Evolutionary conservation across 2,329 filamentous ascomycete genomes (phyloP).

Genomic region (Triangularia setosa): DNA sequence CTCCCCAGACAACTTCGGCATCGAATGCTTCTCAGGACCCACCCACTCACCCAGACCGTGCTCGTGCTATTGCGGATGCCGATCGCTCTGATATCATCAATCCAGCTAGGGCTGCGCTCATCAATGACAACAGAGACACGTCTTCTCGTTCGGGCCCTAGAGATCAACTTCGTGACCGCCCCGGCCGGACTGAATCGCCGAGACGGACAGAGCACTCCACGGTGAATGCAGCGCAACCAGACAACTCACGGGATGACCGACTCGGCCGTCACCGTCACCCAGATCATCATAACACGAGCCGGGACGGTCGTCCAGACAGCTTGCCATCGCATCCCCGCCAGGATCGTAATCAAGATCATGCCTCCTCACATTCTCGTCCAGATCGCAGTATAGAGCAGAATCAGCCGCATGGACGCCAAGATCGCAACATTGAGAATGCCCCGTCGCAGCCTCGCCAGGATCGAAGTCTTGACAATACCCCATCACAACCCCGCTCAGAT

Average conservation of each 20-base stretch:
- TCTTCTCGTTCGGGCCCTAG: conserved; percentile 37
- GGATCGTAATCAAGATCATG: conserved; percentile 37
- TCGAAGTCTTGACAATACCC: conserved; percentile 28
- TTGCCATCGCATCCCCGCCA: conserved; percentile 25
- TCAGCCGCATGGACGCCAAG: not conserved
- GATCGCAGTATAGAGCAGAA: not conserved
- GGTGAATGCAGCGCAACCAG: conserved; percentile 34
- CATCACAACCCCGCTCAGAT: conserved; percentile 27
- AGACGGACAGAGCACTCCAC: conserved; percentile 39
- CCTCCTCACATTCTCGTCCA: not conserved
- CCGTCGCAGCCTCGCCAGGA: conserved; percentile 28
- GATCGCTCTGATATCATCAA: conserved; percentile 43
- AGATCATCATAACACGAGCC: conserved; percentile 30
- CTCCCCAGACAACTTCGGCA: conserved; percentile 31
- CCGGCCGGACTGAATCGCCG: conserved; percentile 46
- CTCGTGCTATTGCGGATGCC: conserved; percentile 43
- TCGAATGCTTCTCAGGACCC: conserved; percentile 39
- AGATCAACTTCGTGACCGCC: conserved; percentile 38
- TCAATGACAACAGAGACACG: conserved; percentile 38
- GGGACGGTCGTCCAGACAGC: conserved; percentile 32
- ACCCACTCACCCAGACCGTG: conserved; percentile 53
- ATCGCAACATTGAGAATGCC: not conserved
- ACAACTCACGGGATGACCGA: conserved; percentile 45
- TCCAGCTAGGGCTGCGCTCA: conserved; percentile 44
- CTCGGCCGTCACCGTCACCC: conserved; percentile 40